These are phyloP conservation scores for Talaromyces verruculosus DNA, from an alignment of 2,329 filamentous ascomycete species.

Conservation along the genomic window DNA sequence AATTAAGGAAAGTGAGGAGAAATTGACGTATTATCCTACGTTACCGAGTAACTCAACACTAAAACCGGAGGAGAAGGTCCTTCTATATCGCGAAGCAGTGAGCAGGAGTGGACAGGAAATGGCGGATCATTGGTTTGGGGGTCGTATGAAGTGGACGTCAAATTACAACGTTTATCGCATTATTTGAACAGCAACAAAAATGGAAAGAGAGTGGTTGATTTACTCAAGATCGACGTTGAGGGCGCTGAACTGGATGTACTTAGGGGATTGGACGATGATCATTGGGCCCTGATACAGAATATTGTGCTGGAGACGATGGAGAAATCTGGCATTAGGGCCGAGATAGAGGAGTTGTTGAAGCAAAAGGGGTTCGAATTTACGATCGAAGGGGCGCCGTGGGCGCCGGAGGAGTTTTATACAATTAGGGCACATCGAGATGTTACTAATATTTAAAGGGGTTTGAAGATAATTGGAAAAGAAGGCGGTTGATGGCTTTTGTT, in stretches of 20 bases:
- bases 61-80: neutral
- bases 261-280: neutral
- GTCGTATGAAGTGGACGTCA: neutral
- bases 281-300: constrained; percentile 4
- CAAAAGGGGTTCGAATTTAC: constrained; percentile 1
- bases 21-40: constrained; percentile 1
- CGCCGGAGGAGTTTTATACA: neutral
- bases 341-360: neutral
- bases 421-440: neutral
- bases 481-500: neutral
- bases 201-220: neutral
- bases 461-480: neutral
- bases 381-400: neutral
- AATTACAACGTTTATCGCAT: neutral
- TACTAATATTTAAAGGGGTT: too few relatives aligned
- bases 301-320: constrained; percentile 6
- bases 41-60: constrained; percentile 8
- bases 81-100: neutral
- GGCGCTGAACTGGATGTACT: constrained; percentile 6
- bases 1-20: neutral
- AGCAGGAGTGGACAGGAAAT: neutral
- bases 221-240: constrained; percentile 14
- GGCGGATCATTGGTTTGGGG: constrained; percentile 5
- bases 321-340: neutral
- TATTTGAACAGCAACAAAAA: neutral